These are phyloP conservation scores for Dactylonectria macrodidyma DNA, from an alignment of 2,329 filamentous ascomycete species.

Conservation along the genomic window DNA sequence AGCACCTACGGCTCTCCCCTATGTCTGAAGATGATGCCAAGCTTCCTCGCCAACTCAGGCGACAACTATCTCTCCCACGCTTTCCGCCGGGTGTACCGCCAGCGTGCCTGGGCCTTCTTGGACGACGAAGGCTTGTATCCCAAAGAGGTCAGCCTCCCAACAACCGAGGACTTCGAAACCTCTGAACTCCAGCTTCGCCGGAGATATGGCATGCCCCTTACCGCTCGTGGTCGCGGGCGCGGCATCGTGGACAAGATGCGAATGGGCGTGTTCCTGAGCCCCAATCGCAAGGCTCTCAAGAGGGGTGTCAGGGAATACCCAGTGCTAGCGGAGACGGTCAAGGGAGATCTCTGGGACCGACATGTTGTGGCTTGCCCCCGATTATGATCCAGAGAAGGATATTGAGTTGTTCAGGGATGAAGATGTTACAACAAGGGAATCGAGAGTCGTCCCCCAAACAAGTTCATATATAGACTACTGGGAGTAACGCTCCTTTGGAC, in stretches of 20 bases:
- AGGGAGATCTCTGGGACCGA: neutral
- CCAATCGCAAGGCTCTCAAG: neutral
- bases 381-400: neutral
- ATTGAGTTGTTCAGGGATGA: neutral
- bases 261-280: slow-evolving; percentile 1
- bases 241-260: neutral
- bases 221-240: neutral
- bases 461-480: too few relatives aligned
- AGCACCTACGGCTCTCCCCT: neutral
- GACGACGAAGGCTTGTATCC: slow-evolving; percentile 2
- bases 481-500: too few relatives aligned
- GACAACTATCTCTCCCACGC: neutral
- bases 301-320: neutral
- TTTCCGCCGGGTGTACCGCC: slow-evolving; percentile 21
- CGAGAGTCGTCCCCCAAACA: neutral
- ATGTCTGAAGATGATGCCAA: neutral
- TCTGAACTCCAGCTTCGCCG: neutral
- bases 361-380: neutral
- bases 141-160: neutral
- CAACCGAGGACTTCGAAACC: neutral
- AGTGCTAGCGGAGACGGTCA: neutral
- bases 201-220: too few relatives aligned
- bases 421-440: neutral
- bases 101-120: slow-evolving; percentile 29
- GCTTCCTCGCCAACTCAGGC: neutral